These are phyloP conservation scores for Septoria petroselini DNA, from an alignment of 2,329 filamentous ascomycete species.

Conservation along the genomic window DNA sequence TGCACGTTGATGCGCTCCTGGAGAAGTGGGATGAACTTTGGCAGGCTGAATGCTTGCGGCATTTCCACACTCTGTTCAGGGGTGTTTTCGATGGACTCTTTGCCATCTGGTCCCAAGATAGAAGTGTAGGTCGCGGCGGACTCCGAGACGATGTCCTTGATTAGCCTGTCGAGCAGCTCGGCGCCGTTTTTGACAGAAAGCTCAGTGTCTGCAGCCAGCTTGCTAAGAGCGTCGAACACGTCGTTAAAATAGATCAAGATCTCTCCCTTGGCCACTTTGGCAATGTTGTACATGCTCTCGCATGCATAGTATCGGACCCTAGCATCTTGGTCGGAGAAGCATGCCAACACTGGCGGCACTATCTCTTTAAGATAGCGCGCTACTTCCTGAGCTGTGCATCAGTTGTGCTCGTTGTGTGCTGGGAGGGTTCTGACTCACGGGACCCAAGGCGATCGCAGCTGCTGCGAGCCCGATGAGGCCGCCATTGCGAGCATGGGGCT, in stretches of 20 bases:
- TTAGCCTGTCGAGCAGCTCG: constrained; percentile 85
- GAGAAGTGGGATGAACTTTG: constrained; percentile 85
- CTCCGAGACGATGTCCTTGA: constrained; percentile 95
- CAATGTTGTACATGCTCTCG: constrained; percentile 99
- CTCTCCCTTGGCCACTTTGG: constrained; percentile 97
- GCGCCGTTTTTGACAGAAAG: constrained; percentile 97
- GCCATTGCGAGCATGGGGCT: constrained; percentile 93
- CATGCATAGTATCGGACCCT: constrained; percentile 96
- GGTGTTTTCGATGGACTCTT: constrained; percentile 42
- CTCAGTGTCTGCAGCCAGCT: constrained; percentile 93
- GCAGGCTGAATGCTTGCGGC: constrained; percentile 87
- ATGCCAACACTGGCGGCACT: constrained; percentile 91
- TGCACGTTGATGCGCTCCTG: constrained; percentile 92
- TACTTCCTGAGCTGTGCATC: constrained; percentile 62
- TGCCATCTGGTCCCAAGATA: constrained; percentile 60
- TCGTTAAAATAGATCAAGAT: constrained; percentile 97
- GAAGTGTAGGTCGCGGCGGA: constrained; percentile 94
- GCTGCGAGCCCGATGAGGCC: constrained; percentile 93
- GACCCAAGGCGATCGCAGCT: constrained; percentile 88
- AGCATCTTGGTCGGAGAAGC: constrained; percentile 97
- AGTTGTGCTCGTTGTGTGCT: not conserved
- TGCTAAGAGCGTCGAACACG: constrained; percentile 95
- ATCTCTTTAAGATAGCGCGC: constrained; percentile 90
- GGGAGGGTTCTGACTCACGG: constrained; percentile 58
- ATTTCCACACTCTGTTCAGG: constrained; percentile 47